A percentile compares a stretch with the other conserved stretches of the same genome.
phyloP scores from a whole-genome alignment of 371 early-diverging fungal species.

The Lichtheimia ornata region DNA sequence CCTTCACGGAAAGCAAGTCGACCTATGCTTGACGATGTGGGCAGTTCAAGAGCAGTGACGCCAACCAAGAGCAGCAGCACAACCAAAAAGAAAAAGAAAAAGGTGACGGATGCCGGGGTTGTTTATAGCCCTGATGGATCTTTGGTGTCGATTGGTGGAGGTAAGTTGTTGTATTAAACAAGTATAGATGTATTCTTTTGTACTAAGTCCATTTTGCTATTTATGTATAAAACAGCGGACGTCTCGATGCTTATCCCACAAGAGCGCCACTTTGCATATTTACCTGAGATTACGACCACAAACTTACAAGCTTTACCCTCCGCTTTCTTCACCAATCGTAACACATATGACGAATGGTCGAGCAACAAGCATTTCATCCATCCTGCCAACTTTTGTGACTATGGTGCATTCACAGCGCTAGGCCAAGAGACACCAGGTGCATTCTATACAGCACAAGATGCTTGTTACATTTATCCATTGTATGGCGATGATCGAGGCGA shows the following conservation, averaged over 20 bases:
- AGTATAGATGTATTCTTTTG: no score
- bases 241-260: constrained; percentile 8
- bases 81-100: constrained; percentile 52
- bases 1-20: constrained; percentile 32
- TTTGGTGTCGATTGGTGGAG: constrained; percentile 40
- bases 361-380: constrained; percentile 39
- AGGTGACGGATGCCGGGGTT: constrained; percentile 43
- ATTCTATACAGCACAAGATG: constrained; percentile 47
- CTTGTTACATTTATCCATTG: constrained; percentile 54
- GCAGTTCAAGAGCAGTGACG: constrained; percentile 32
- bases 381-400: constrained; percentile 53
- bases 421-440: constrained; percentile 52
- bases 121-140: constrained; percentile 51
- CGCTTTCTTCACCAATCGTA: constrained; percentile 37
- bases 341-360: constrained; percentile 38
- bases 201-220: no score
- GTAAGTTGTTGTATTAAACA: constrained; percentile 19
- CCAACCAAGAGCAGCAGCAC: constrained; percentile 14
- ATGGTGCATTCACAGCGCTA: constrained; percentile 52
- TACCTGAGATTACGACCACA: constrained; percentile 36
- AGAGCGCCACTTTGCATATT: constrained; percentile 29
- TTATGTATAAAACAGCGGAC: neutral
- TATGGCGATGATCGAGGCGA: constrained; percentile 67
- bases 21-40: constrained; percentile 26
- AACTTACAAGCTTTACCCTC: constrained; percentile 49